Conservation (phyloP, 805 yeast genomes). For the Metschnikowia henanensis region DNA sequence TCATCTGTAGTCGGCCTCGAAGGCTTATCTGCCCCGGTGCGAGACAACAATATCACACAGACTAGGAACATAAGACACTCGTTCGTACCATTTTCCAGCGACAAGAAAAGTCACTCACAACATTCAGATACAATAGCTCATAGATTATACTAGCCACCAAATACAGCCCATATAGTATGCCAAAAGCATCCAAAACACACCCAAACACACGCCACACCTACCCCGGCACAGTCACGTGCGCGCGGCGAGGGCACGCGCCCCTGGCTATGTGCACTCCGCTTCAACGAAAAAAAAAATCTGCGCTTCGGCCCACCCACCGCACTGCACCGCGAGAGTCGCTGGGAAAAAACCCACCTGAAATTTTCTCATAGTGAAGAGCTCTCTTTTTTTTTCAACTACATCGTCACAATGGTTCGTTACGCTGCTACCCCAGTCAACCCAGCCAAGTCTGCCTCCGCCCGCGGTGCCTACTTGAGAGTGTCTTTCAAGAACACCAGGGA, state of each 20-base stretch:
- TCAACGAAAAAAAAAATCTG: slow-evolving; percentile 7
- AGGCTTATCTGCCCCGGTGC: no score
- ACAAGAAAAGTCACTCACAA: no score
- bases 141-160: no score
- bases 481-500: slow-evolving; percentile 99
- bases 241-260: slow-evolving; percentile 15
- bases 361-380: slow-evolving; percentile 4
- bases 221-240: slow-evolving; percentile 19
- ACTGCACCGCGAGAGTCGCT: not conserved
- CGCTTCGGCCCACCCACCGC: not conserved
- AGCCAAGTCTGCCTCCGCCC: slow-evolving; percentile 98
- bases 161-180: no score
- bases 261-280: slow-evolving; percentile 8
- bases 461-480: slow-evolving; percentile 99
- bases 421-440: slow-evolving; percentile 99
- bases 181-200: no score
- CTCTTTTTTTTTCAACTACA: slow-evolving; percentile 15
- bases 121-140: no score
- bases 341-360: slow-evolving; percentile 6
- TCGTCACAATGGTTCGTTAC: slow-evolving; percentile 91
- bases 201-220: no score
- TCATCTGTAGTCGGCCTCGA: no score
- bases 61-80: no score
- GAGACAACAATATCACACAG: no score
- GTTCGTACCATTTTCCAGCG: no score